These are phyloP conservation scores for Russula sp. DNA, from an alignment of 768 basidiomycete species.

Conservation along the genomic window DNA sequence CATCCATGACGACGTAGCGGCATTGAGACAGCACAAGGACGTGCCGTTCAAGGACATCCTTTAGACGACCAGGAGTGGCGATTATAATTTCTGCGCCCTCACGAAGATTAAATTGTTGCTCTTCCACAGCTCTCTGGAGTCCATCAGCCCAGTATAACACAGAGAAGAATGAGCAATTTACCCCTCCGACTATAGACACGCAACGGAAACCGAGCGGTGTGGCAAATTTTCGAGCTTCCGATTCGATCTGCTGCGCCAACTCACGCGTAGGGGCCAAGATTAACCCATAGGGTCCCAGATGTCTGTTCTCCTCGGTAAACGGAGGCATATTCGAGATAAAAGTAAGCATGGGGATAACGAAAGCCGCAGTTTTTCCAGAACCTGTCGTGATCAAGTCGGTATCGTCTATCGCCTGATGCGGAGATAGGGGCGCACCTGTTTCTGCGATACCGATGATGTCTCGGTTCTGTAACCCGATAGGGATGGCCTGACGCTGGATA, in stretches of 20 bases:
- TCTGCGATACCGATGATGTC: conserved; percentile 99
- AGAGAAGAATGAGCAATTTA: conserved; percentile 36
- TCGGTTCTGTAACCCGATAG: conserved; percentile 94
- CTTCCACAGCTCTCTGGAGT: conserved; percentile 79
- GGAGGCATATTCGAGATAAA: conserved; percentile 86
- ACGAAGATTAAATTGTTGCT: conserved; percentile 96
- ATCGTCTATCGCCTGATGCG: neutral
- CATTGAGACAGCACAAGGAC: conserved; percentile 95
- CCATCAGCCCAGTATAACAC: conserved; percentile 22
- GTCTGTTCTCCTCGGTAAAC: conserved; percentile 88
- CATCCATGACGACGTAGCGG: conserved; percentile 99
- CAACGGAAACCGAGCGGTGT: conserved; percentile 84
- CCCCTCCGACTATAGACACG: conserved; percentile 98
- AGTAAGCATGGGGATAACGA: conserved; percentile 95
- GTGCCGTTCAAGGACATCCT: conserved; percentile 94
- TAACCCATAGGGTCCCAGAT: conserved; percentile 88
- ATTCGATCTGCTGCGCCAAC: conserved; percentile 94
- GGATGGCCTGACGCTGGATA: conserved; percentile 97
- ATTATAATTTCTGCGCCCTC: conserved; percentile 99
- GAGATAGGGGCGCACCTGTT: conserved; percentile 56
- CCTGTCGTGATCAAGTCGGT: conserved; percentile 40
- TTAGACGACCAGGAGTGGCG: conserved; percentile 96
- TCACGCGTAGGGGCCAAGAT: conserved; percentile 98
- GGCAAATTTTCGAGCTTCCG: conserved; percentile 89
- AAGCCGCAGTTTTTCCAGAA: conserved; percentile 98